Conservation (phyloP, 495 filamentous ascomycete species). For the Amorphotheca resinae region DNA sequence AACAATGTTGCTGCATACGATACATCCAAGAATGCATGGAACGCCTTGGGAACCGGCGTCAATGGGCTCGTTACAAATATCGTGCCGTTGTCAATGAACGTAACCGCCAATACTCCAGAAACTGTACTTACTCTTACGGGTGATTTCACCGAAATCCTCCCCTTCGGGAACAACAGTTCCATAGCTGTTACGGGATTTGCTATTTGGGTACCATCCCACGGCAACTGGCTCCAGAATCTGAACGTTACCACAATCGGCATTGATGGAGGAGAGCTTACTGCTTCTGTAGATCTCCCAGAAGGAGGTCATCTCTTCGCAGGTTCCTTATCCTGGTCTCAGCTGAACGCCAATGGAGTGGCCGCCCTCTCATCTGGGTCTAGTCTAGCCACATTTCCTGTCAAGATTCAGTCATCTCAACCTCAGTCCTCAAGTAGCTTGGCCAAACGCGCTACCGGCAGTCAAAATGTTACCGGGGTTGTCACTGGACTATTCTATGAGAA, state of each 20-base stretch:
- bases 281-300: slow-evolving; percentile 48
- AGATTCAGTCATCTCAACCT: slow-evolving; percentile 33
- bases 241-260: slow-evolving; percentile 51
- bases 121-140: slow-evolving; percentile 70
- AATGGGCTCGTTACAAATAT: slow-evolving; percentile 65
- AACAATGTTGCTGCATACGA: slow-evolving; percentile 68
- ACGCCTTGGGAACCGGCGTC: slow-evolving; percentile 71
- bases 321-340: slow-evolving; percentile 55
- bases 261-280: slow-evolving; percentile 63
- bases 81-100: slow-evolving; percentile 66
- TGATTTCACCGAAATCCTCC: slow-evolving; percentile 58
- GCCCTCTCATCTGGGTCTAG: slow-evolving; percentile 36
- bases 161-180: slow-evolving; percentile 49
- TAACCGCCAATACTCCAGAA: slow-evolving; percentile 57
- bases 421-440: slow-evolving; percentile 25
- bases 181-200: slow-evolving; percentile 62
- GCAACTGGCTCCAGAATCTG: slow-evolving; percentile 82
- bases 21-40: slow-evolving; percentile 55
- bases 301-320: slow-evolving; percentile 62
- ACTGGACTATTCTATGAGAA: slow-evolving; percentile 64
- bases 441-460: slow-evolving; percentile 42
- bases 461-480: slow-evolving; percentile 49
- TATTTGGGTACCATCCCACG: slow-evolving; percentile 82
- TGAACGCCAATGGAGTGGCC: slow-evolving; percentile 57
- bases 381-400: slow-evolving; percentile 47